Base-by-base conservation (phyloP, 768 basidiomycete species). In the Tricholoma hemisulphureum region DNA sequence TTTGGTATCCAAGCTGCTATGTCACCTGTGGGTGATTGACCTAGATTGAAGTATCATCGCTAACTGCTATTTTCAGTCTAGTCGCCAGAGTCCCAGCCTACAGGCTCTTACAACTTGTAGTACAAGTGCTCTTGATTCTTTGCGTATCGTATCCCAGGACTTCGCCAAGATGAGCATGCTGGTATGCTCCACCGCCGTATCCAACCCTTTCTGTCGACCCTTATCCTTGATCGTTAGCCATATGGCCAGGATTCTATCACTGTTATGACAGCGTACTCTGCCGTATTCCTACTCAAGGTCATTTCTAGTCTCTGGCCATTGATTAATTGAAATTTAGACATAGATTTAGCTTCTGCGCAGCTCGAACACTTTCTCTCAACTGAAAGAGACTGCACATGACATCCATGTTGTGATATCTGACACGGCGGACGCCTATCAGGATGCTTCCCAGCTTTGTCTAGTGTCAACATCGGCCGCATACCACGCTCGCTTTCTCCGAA, bases 191-290 rank as follows among this genome's bases (percentile, higher is more conserved):
- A 16, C 35, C 46, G 29, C 10, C 45, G 8, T 45, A 24, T 51
- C 37, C 46, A 24, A 50, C 20, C 9, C 29, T 55, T 39, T 45
- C 24, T 2, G 24, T 7, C 14, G 14, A n/a, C 26, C 11, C 26
- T 49, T 9, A 29, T 29, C 16, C 13, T 29, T 50, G 35, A 7
- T 37, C 61, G 64, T 57, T 43, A 93, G 91, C 86, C 87, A 45
- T 94, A 93, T 63, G 83, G 88, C 7, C 92, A 93, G 75, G 91
- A 93, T 68, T 87, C 89, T 4, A 84, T 91, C 59, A 86, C 88
- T 7, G 83, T 89, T 46, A 93, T 93, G 91, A 89, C 88, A 18
- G 92, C 90, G 23, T 93, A 93, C 65, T 84, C 88, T 48, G 91
- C 91, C 18, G 84, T 93, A 34, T 88, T 91, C 67, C 73, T 94